Conservation (phyloP, 345 rosid species). For the Syzygium aromaticum region DNA sequence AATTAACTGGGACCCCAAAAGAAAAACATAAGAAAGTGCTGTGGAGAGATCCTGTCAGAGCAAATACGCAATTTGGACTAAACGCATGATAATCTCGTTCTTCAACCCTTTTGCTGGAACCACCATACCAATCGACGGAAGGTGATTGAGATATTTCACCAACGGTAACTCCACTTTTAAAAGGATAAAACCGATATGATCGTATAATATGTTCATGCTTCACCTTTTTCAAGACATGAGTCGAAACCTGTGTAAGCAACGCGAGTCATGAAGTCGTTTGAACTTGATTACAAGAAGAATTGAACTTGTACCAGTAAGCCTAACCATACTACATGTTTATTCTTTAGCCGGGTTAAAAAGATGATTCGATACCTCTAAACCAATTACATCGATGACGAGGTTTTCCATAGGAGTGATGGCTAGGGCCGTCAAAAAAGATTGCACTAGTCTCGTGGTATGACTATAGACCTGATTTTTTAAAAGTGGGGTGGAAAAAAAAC, state of each 20-base stretch:
- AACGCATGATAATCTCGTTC: not conserved
- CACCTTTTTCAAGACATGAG: not conserved
- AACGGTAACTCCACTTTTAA: not conserved
- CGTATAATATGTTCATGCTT: not conserved
- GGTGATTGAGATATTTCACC: not conserved
- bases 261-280: not conserved
- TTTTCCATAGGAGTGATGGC: not conserved
- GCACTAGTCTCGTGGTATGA: not conserved
- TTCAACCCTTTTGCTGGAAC: not conserved
- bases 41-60: not conserved
- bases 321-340: too few species aligned
- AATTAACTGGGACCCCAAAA: not conserved
- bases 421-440: not conserved
- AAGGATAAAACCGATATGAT: not conserved
- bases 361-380: not conserved
- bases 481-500: not conserved
- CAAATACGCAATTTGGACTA: not conserved
- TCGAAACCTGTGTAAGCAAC: not conserved
- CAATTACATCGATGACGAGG: not conserved
- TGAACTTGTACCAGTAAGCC: not conserved
- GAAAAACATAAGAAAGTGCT: not conserved
- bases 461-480: not conserved
- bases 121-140: not conserved
- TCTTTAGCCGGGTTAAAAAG: not conserved
- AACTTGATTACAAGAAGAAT: not conserved